Evolutionary conservation across 2,329 filamentous ascomycete genomes (phyloP).

Genomic region (Pseudogymnoascus destructans): DNA sequence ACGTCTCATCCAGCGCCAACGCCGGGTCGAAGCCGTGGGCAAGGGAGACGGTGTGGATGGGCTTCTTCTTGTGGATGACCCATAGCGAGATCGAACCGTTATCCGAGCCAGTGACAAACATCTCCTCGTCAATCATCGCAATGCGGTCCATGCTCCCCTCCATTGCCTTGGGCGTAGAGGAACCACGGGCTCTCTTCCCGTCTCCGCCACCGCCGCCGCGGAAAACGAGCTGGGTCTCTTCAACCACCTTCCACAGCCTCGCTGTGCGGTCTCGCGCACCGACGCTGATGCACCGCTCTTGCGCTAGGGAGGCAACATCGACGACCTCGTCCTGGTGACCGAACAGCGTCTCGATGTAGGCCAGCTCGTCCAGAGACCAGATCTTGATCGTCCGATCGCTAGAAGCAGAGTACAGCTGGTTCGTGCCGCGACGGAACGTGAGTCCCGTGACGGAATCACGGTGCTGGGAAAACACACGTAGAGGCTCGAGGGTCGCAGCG

Average conservation of each 20-base stretch:
- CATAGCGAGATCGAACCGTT: conserved; percentile 79
- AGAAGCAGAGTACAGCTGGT: conserved; percentile 84
- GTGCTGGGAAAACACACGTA: conserved; percentile 83
- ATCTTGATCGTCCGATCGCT: conserved; percentile 90
- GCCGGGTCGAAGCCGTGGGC: conserved; percentile 77
- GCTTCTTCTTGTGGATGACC: conserved; percentile 90
- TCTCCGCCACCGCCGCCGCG: conserved; percentile 61
- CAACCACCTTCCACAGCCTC: conserved; percentile 87
- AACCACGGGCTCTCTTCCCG: conserved; percentile 31
- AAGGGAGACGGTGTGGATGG: conserved; percentile 62
- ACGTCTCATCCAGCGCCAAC: conserved; percentile 53
- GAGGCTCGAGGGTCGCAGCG: conserved; percentile 60
- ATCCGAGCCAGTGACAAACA: conserved; percentile 87
- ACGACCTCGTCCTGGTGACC: conserved; percentile 88
- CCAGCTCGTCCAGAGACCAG: conserved; percentile 83
- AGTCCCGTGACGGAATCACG: conserved; percentile 76
- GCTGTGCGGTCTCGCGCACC: conserved; percentile 86
- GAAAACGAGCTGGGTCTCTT: conserved; percentile 92
- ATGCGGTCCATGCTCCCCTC: conserved; percentile 88
- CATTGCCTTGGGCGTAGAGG: conserved; percentile 37
- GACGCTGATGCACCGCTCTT: conserved; percentile 83
- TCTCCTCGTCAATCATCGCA: conserved; percentile 75
- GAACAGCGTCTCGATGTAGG: conserved; percentile 91
- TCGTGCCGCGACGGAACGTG: conserved; percentile 74
- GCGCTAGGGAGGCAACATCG: conserved; percentile 67